These are phyloP conservation scores for Populus hybrid DNA, from an alignment of 441 rosid genomes.

Conservation along the genomic window DNA sequence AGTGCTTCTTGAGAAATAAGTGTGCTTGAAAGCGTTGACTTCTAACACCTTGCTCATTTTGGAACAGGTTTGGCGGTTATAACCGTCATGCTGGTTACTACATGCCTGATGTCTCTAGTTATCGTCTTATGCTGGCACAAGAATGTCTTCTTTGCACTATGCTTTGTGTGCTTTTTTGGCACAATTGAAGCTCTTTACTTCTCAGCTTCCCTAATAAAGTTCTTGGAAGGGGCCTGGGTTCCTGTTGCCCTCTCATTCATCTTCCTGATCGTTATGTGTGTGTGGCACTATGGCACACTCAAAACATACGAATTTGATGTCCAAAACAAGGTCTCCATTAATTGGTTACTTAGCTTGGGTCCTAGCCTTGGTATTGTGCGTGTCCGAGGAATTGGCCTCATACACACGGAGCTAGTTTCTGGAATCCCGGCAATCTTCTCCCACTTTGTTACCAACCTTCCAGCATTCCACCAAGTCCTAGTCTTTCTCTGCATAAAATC, in stretches of 20 bases:
- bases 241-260: conserved; percentile 70
- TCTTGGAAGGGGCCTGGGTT: conserved; percentile 95
- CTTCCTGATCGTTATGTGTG: conserved; percentile 70
- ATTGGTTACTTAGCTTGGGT: conserved; percentile 78
- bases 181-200: conserved; percentile 86
- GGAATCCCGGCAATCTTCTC: conserved; percentile 96
- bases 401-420: conserved; percentile 83
- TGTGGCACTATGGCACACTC: conserved; percentile 84
- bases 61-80: conserved; percentile 88
- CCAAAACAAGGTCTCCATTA: conserved; percentile 82
- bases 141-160: conserved; percentile 58
- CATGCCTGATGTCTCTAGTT: conserved; percentile 90
- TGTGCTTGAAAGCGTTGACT: not conserved
- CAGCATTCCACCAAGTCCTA: conserved; percentile 90
- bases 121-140: conserved; percentile 92
- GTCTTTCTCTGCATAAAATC: conserved; percentile 90
- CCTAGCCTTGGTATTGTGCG: conserved; percentile 86
- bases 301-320: conserved; percentile 79
- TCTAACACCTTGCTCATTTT: not conserved
- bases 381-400: conserved; percentile 77
- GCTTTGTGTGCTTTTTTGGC: conserved; percentile 71
- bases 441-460: conserved; percentile 92
- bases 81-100: conserved; percentile 94
- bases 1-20: not conserved
- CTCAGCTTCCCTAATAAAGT: conserved; percentile 83